Percentiles rank a stretch among this genome's conserved stretches.
Conservation (phyloP, 305 asterid genomes). For the Fraxinus platypoda region DNA sequence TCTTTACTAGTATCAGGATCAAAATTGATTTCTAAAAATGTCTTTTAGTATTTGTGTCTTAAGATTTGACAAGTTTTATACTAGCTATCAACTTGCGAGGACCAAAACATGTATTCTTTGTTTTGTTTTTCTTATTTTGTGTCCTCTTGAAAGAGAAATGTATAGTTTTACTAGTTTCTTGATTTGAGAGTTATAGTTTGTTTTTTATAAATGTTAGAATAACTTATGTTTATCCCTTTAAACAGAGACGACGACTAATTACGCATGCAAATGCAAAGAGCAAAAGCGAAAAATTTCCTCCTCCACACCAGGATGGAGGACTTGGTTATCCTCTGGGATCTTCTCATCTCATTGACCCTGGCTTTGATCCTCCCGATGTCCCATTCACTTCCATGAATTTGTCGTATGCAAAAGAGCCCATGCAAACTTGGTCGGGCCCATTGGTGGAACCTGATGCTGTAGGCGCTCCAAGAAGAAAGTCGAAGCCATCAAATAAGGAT, state of each 20-base stretch:
- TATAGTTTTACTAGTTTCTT: neutral
- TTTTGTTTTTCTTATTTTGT: neutral
- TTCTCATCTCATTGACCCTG: conserved; percentile 69
- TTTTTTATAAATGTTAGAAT: neutral
- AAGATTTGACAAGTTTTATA: neutral
- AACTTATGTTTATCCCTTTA: conserved; percentile 10
- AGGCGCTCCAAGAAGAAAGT: conserved; percentile 56
- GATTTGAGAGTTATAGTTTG: neutral
- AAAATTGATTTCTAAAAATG: neutral
- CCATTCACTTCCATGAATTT: conserved; percentile 77
- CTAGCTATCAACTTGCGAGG: neutral
- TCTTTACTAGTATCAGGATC: neutral
- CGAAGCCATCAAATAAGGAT: conserved; percentile 42
- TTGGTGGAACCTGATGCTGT: conserved; percentile 48
- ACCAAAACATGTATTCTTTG: neutral
- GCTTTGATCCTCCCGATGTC: conserved; percentile 65
- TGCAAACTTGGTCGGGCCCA: conserved; percentile 84
- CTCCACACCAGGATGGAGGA: conserved; percentile 89
- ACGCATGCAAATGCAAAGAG: conserved; percentile 90
- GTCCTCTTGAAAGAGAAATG: neutral
- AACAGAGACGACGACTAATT: conserved; percentile 76
- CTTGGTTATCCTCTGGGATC: conserved; percentile 78
- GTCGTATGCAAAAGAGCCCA: conserved; percentile 66
- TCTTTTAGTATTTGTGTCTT: neutral
- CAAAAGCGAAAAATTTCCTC: conserved; percentile 92